Base-by-base conservation (phyloP, 805 yeast species). In the Jamesozyma jinghongensis region DNA sequence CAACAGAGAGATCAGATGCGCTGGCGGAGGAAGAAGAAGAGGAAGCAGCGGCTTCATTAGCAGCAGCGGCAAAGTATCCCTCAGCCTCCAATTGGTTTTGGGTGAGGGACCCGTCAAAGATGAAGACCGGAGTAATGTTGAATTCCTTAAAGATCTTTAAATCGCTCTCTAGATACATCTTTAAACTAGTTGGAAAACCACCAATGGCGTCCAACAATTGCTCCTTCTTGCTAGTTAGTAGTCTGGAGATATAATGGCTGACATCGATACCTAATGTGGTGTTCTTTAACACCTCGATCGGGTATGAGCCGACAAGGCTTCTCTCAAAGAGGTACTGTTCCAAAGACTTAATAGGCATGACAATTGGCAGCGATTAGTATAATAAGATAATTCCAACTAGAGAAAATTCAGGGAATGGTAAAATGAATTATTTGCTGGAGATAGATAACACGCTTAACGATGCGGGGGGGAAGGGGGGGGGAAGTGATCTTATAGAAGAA, bases 251-350 rank as follows among this genome's bases (percentile, higher is more conserved):
- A 53, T 85, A 87, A 56, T 85, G 87, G 48, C 77, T 83, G 12
- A 80, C 92, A 57, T 87, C 95, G 34, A 86, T 82, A 41, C 95
- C 95, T 38, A 86, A 65, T 13, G 80, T 74, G 20, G 88, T 73
- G 52, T 79, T 77, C 42, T 69, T 74, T 42, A 86, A 66, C 3
- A 76, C 64, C 29, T 81, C 82, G 50, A 85, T 67, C 12, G 90
- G 79, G 47, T 74, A 64, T 16, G 78, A 68, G 37, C 71, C 68
- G 36, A 77, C 79, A 34, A 81, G 62, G 43, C 79, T 74, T 44
- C 81, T 73, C 49, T 85, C 94, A 50, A 77, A 76, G 34, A 81
- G 67, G 56, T 70, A 79, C 3, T 81, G 69, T 53, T 84, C 92
- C 42, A 84, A 69, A 3, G 85, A 72, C 54, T 66, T 72, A 50